Evolutionary conservation across 2,329 filamentous ascomycete genomes (phyloP).

Genomic region (Colletotrichum destructivum): DNA sequence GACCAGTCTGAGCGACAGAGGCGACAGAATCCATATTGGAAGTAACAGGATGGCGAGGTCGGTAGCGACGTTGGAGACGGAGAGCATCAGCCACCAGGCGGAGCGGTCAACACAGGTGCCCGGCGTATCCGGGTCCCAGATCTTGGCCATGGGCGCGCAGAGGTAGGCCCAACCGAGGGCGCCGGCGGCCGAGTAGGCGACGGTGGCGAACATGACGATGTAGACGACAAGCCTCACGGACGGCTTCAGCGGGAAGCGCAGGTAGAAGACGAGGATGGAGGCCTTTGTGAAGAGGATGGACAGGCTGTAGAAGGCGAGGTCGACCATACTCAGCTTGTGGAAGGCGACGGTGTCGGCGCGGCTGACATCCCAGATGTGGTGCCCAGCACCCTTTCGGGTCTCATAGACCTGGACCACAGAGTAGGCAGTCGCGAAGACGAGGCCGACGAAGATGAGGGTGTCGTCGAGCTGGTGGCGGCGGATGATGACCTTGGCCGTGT

Average conservation of each 20-base stretch:
- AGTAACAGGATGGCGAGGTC: conserved; percentile 43
- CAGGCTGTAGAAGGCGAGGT: conserved; percentile 43
- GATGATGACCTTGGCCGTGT: conserved; percentile 34
- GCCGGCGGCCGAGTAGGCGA: conserved; percentile 30
- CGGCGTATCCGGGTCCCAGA: conserved; percentile 23
- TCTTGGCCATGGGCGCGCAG: conserved; percentile 37
- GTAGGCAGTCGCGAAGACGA: conserved; percentile 33
- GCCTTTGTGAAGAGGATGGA: conserved; percentile 44
- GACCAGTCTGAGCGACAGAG: conserved; percentile 21
- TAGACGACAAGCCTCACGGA: conserved; percentile 7
- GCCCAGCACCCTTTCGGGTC: conserved; percentile 30
- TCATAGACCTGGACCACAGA: conserved; percentile 37
- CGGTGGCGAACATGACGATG: conserved; percentile 36
- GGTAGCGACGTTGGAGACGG: conserved; percentile 40
- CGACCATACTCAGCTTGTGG: conserved; percentile 39
- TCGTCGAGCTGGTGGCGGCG: conserved; percentile 36
- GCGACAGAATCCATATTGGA: conserved; percentile 40
- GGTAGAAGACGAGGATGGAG: conserved; percentile 45
- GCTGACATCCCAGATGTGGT: conserved; percentile 36
- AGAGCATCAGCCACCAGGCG: conserved; percentile 41
- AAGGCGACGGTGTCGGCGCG: conserved; percentile 19
- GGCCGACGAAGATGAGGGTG: conserved; percentile 35
- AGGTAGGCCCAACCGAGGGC: conserved; percentile 34
- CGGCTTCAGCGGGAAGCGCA: conserved; percentile 40
- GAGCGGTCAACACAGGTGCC: conserved; percentile 36